Evolutionary conservation across 192 early-diverging fungal genomes (phyloP).

Genomic region (Coemansia sp.): DNA sequence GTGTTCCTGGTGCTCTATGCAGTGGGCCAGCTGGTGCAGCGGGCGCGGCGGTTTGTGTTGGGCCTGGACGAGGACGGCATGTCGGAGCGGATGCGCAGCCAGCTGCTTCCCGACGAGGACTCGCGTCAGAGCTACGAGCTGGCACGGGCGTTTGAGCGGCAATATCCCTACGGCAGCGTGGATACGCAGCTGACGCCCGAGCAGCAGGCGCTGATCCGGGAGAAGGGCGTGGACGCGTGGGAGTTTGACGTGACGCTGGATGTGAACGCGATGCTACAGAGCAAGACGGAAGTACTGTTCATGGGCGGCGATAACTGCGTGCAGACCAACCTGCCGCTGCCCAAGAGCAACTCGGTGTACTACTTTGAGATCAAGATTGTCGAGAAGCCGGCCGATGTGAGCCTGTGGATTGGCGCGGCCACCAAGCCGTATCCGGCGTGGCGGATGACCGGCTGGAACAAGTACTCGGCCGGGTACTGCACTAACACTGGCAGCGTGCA

Average conservation of each 20-base stretch:
- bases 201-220: slow-evolving; percentile 71
- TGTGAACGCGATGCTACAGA: slow-evolving; percentile 59
- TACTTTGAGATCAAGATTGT: slow-evolving; percentile 80
- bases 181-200: slow-evolving; percentile 70
- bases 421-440: slow-evolving; percentile 73
- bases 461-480: slow-evolving; percentile 68
- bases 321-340: slow-evolving; percentile 76
- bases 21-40: slow-evolving; percentile 12
- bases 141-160: slow-evolving; percentile 61
- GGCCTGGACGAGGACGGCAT: slow-evolving; percentile 45
- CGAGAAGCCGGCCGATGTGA: slow-evolving; percentile 66
- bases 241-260: slow-evolving; percentile 71
- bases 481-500: slow-evolving; percentile 62
- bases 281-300: slow-evolving; percentile 71
- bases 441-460: slow-evolving; percentile 74
- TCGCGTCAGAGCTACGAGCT: slow-evolving; percentile 54
- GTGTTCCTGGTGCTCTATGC: slow-evolving; percentile 26
- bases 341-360: slow-evolving; percentile 74
- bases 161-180: slow-evolving; percentile 69
- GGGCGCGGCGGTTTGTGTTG: slow-evolving; percentile 22
- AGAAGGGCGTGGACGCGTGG: slow-evolving; percentile 79
- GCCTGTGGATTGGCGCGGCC: slow-evolving; percentile 65
- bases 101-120: slow-evolving; percentile 50
- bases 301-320: slow-evolving; percentile 67
- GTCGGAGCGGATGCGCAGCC: slow-evolving; percentile 39